Percentiles rank a stretch among this genome's conserved stretches.
These are phyloP conservation scores for Ophiostoma ips DNA, from an alignment of 2,329 filamentous ascomycete genomes.

Conservation along the genomic window DNA sequence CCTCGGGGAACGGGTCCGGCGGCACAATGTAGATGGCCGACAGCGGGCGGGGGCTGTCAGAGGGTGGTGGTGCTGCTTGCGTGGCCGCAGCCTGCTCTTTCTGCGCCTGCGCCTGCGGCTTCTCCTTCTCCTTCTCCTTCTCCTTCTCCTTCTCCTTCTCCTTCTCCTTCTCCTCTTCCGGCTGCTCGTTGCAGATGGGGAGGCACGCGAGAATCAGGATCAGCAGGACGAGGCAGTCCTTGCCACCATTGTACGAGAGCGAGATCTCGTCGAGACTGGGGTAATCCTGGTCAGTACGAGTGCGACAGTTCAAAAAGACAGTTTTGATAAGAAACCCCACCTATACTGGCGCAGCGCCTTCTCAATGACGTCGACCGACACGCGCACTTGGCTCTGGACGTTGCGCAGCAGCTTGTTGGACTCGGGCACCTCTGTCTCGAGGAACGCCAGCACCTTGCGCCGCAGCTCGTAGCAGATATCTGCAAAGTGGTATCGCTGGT, in stretches of 20 bases:
- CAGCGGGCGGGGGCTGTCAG: slow-evolving; percentile 7
- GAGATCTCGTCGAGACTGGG: slow-evolving; percentile 62
- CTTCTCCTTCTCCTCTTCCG: too few relatives aligned
- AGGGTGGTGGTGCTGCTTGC: neutral
- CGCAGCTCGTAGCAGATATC: slow-evolving; percentile 40
- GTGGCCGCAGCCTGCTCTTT: slow-evolving; percentile 14
- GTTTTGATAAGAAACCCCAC: slow-evolving; percentile 30
- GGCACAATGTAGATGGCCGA: slow-evolving; percentile 81
- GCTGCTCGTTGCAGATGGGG: slow-evolving; percentile 16
- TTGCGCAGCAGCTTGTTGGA: slow-evolving; percentile 39
- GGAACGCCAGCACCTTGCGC: slow-evolving; percentile 48
- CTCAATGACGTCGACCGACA: slow-evolving; percentile 58
- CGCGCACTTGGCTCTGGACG: slow-evolving; percentile 61
- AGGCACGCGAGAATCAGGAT: slow-evolving; percentile 66
- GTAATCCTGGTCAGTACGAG: neutral
- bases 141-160: too few relatives aligned
- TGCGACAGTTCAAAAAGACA: too few relatives aligned
- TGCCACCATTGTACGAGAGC: slow-evolving; percentile 93
- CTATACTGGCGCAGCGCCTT: slow-evolving; percentile 63
- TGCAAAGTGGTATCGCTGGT: slow-evolving; percentile 7
- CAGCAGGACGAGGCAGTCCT: slow-evolving; percentile 89
- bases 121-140: too few relatives aligned
- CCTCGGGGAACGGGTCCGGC: slow-evolving; percentile 67
- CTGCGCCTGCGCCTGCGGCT: too few relatives aligned
- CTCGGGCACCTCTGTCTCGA: slow-evolving; percentile 40